A percentile compares a stretch with the other conserved stretches of the same genome.
These are phyloP conservation scores for Leccinum rimulosum DNA, from an alignment of 768 basidiomycete species.

Conservation along the genomic window DNA sequence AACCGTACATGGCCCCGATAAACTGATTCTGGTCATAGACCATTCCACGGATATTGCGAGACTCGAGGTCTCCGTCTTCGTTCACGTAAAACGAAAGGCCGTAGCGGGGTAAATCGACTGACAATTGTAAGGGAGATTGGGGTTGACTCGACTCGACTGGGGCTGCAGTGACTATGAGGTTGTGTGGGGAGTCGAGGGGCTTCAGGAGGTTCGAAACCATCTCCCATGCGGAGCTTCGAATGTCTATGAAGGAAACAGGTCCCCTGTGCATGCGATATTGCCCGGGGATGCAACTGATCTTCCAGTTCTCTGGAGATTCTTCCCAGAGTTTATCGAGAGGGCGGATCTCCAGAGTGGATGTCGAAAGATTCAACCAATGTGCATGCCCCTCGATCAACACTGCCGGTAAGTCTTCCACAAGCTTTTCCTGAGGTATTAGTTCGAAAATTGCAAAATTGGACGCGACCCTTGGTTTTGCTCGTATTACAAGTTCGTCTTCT, in stretches of 20 bases:
- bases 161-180: constrained; percentile 21
- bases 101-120: constrained; percentile 39
- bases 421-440: constrained; percentile 18
- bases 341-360: constrained; percentile 25
- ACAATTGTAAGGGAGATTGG: constrained; percentile 13
- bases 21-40: constrained; percentile 42
- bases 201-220: constrained; percentile 27
- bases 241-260: constrained; percentile 21
- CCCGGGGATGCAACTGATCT: constrained; percentile 11
- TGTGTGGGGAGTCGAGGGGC: constrained; percentile 23
- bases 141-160: neutral
- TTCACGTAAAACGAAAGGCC: constrained; percentile 40
- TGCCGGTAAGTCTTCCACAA: constrained; percentile 26
- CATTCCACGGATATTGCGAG: constrained; percentile 40
- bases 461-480: constrained; percentile 2
- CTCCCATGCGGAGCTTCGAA: constrained; percentile 25
- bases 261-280: constrained; percentile 8
- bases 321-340: constrained; percentile 27
- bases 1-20: constrained; percentile 43
- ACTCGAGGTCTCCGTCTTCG: constrained; percentile 34
- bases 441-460: neutral
- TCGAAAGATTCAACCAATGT: constrained; percentile 34
- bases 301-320: constrained; percentile 27
- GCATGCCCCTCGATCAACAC: constrained; percentile 20
- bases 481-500: constrained; percentile 18